Base-by-base conservation (phyloP, 1,284 basidiomycete species). In the Psilocybe mexicana region DNA sequence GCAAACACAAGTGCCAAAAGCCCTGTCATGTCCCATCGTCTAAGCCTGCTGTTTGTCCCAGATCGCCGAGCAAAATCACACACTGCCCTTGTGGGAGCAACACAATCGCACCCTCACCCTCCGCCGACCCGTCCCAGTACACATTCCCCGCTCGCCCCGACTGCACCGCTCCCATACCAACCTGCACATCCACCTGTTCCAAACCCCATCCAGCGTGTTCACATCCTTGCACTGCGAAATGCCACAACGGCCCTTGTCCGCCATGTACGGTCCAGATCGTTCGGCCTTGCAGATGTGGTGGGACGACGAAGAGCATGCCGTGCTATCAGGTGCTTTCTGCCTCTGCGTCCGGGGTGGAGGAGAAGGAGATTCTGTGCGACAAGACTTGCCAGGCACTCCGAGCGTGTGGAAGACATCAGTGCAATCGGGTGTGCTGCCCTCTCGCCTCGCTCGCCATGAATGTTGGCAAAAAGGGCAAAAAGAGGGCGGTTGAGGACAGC, bases 11-110 rank as follows among this genome's bases (percentile, higher is more conserved):
- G 48, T 96, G 94, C 70, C 65, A 81, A 61, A 82, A 87, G 69
- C 65, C 72, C 2, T 90, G 87, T 62, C 94, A 96, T 73, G 82
- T 89, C 0, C 92, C 92, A 11, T 82, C 85, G 2, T 70, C 77
- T 0, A 70, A 65, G 1, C 80, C 86, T 0, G 77, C 82, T 0
- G 73, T 75, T 0, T 97, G 94, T 67, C 93, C 93, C 0, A 79
- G 80, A 38, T 89, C 92, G 0, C 93, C 94, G 0, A 73, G 76
- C 0, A 66, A 80, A 6, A 77, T 95, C 53, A 82, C 79, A 0
- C 83, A 83, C 43, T 97, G 95, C 69, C 92, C 94, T 0, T 97
- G 94, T 63, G 92, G 92, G 10, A 83, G 85, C 54, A 81, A 84
- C 11, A 73, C 77, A 0, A 82, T 94, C 46, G 72, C 76, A 2